Evolutionary conservation across 2,329 filamentous ascomycete species (phyloP).

Genomic region (Ambrosiella xylebori): DNA sequence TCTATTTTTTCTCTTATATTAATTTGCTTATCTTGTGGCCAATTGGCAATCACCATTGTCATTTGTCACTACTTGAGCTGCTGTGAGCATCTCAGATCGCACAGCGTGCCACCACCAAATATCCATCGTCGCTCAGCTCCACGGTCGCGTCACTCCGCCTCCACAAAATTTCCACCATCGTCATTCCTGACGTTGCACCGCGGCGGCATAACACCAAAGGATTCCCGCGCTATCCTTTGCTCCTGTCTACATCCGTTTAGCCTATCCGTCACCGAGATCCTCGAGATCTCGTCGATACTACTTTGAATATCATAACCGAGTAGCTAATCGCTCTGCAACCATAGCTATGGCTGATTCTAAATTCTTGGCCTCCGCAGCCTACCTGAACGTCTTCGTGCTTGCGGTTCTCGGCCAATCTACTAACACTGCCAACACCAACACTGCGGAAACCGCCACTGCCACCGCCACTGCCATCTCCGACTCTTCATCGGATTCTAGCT

Average conservation of each 20-base stretch:
- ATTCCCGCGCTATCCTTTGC: background rate
- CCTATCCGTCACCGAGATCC: background rate
- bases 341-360: slow-evolving; percentile 10
- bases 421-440: background rate
- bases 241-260: background rate
- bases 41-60: too few relatives aligned
- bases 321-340: background rate
- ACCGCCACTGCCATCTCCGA: background rate
- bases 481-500: background rate
- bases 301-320: background rate
- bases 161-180: background rate
- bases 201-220: background rate
- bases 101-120: background rate
- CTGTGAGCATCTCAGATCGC: background rate
- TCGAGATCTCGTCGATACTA: background rate
- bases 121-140: background rate
- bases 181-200: background rate
- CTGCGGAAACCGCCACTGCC: slow-evolving; percentile 1
- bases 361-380: slow-evolving; percentile 12
- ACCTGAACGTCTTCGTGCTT: slow-evolving; percentile 14
- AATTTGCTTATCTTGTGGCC: too few relatives aligned
- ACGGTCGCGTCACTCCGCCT: background rate
- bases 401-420: slow-evolving; percentile 7
- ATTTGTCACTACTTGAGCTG: background rate
- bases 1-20: too few relatives aligned